Evolutionary conservation across 108 stramenopile species (phyloP), one percentile per base, ranked within the genome.

Genomic region (Cyclostephanos invisitatus): DNA sequence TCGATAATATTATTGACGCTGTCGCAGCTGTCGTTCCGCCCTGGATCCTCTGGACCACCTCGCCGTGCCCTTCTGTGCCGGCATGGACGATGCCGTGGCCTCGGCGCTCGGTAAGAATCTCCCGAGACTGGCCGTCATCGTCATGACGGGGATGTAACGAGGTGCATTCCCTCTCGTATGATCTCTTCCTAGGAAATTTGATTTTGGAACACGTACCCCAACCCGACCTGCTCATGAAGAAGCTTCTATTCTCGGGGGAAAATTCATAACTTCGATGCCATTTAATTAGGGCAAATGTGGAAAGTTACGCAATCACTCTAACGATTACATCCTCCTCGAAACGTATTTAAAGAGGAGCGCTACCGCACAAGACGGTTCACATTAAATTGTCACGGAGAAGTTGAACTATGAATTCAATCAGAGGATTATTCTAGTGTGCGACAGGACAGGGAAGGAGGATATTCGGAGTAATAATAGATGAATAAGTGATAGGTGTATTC

Each of bases 51-150:
- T 90, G 44, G 64, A 74, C 44, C 79, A 80, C 9, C 72, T 93
- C 37, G 81, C 89, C 20, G 62, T 93, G 21, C 85, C 89, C 54
- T 93, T 93, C 85, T 89, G 88, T 64, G 85, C 86, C 61, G 68
- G 73, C 12, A 82, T 93, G 63, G 89, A 90, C 73, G 87, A 88
- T 65, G 85, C 92, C 9, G 69, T 80, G 42, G 56, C 83, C 66
- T 87, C 88, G 14, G 63, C 83, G 15, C 64, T 90, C 71, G 92
- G 92, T 20, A 89, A 85, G 5, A 72, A 78, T 59, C 68, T 93
- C 12, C 81, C 84, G 9, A 70, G 74, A 22, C 36, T 93, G 11
- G 64, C 58, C 9, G 83, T 74, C 22, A 75, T 93, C 72, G 92
- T 91, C 79, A 80, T 93, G n/a, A 57, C 83, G 92, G n/a, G 92